phyloP scores from a whole-genome alignment of 1,284 basidiomycete genomes.

The Trichosporon faecale region DNA sequence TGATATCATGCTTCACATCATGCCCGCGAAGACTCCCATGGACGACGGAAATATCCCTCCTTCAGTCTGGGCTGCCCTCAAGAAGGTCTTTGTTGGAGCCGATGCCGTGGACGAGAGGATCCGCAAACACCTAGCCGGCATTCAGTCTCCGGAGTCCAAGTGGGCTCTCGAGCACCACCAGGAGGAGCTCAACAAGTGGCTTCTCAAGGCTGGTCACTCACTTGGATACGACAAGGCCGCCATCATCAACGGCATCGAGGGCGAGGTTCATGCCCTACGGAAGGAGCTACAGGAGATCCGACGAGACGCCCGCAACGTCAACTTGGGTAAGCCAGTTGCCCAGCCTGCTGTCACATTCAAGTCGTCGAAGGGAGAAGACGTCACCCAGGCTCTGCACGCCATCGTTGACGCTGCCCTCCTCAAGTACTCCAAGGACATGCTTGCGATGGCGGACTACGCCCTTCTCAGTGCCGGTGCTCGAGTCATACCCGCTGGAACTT shows the following conservation, averaged over 20 bases:
- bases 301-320: conserved; percentile 33
- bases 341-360: conserved; percentile 60
- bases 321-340: conserved; percentile 23
- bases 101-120: neutral
- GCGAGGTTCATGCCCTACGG: conserved; percentile 46
- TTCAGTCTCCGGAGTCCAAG: conserved; percentile 17
- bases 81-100: conserved; percentile 48
- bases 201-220: neutral
- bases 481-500: conserved; percentile 77
- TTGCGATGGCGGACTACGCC: conserved; percentile 80
- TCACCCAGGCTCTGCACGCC: conserved; percentile 65
- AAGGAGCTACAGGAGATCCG: conserved; percentile 14
- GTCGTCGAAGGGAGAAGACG: conserved; percentile 69
- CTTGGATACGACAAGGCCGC: conserved; percentile 8
- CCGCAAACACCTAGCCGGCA: neutral
- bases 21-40: conserved; percentile 1
- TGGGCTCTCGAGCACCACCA: conserved; percentile 19
- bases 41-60: conserved; percentile 2
- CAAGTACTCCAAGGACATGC: conserved; percentile 68
- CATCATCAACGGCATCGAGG: conserved; percentile 42
- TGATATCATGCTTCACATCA: conserved; percentile 6
- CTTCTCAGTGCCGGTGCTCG: conserved; percentile 75
- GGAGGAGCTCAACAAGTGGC: conserved; percentile 9
- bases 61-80: conserved; percentile 53
- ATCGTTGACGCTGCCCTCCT: conserved; percentile 68